phyloP scores from a whole-genome alignment of 2,329 filamentous ascomycete genomes.

The Pezicula rhizophila region DNA sequence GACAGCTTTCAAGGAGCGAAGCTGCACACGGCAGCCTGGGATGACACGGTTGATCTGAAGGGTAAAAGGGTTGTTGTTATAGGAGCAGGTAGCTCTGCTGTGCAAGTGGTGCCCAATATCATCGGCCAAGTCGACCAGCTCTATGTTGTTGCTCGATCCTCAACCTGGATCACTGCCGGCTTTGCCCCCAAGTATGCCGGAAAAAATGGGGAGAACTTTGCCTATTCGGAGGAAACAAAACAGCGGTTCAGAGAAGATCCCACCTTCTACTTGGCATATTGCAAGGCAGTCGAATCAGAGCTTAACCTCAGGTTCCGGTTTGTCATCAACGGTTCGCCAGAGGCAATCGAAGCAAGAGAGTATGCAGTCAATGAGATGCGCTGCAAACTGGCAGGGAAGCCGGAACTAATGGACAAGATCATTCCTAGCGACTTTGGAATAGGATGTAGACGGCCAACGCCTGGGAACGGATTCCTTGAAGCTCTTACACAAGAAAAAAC shows the following conservation, averaged over 20 bases:
- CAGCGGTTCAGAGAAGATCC: constrained; percentile 14
- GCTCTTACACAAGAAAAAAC: constrained; percentile 25
- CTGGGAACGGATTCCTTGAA: constrained; percentile 31
- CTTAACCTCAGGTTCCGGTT: constrained; percentile 38
- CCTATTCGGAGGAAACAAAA: constrained; percentile 28
- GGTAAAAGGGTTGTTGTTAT: constrained; percentile 46
- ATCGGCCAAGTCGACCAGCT: constrained; percentile 18
- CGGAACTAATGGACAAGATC: background rate
- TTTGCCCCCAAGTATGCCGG: background rate
- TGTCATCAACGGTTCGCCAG: constrained; percentile 23
- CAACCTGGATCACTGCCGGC: constrained; percentile 30
- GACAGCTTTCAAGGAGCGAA: background rate
- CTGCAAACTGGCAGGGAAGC: background rate
- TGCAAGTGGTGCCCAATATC: constrained; percentile 48
- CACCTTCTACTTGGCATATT: constrained; percentile 37
- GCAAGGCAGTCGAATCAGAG: constrained; percentile 40
- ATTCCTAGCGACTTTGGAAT: background rate
- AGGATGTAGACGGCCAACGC: constrained; percentile 16
- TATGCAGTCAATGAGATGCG: background rate
- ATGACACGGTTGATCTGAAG: constrained; percentile 37
- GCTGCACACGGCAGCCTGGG: constrained; percentile 32
- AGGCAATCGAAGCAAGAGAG: background rate
- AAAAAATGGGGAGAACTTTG: constrained; percentile 35
- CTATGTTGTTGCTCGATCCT: background rate
- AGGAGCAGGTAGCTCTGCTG: constrained; percentile 47